A percentile compares a stretch with the other conserved stretches of the same genome.
Evolutionary conservation across 202 grass and related monocot genomes (phyloP).

Genomic region (Musa balbisiana): DNA sequence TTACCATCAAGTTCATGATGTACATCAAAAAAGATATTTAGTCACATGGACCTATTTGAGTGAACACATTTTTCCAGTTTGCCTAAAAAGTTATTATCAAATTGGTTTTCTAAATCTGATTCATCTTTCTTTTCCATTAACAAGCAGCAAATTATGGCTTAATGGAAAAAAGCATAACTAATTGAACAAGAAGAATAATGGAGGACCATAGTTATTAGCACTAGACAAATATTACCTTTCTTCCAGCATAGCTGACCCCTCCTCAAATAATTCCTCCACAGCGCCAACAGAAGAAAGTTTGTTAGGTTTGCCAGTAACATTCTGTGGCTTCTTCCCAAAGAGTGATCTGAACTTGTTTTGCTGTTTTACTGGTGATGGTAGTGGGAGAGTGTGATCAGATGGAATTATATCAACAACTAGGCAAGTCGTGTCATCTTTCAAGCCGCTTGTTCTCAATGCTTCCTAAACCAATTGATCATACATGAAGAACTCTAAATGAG

Average conservation of each 20-base stretch:
- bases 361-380: slow-evolving; percentile 56
- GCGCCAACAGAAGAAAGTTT: slow-evolving; percentile 47
- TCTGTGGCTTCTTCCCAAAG: slow-evolving; percentile 57
- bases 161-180: background rate
- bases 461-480: slow-evolving; percentile 39
- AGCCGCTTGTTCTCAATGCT: slow-evolving; percentile 82
- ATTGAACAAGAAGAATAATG: background rate
- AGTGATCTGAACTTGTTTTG: slow-evolving; percentile 72
- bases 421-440: slow-evolving; percentile 97
- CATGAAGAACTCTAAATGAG: background rate
- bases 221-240: slow-evolving; percentile 45
- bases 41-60: background rate
- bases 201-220: background rate
- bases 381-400: slow-evolving; percentile 45
- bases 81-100: background rate
- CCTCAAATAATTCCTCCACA: slow-evolving; percentile 91
- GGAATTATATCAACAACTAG: slow-evolving; percentile 90
- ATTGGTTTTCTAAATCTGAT: background rate
- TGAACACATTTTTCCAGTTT: background rate
- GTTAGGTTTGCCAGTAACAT: slow-evolving; percentile 48
- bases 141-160: background rate
- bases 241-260: slow-evolving; percentile 89
- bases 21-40: background rate
- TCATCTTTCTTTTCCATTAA: background rate
- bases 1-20: background rate